Conservation (phyloP, 164 flowering plant genomes). For the Sedum album region DNA sequence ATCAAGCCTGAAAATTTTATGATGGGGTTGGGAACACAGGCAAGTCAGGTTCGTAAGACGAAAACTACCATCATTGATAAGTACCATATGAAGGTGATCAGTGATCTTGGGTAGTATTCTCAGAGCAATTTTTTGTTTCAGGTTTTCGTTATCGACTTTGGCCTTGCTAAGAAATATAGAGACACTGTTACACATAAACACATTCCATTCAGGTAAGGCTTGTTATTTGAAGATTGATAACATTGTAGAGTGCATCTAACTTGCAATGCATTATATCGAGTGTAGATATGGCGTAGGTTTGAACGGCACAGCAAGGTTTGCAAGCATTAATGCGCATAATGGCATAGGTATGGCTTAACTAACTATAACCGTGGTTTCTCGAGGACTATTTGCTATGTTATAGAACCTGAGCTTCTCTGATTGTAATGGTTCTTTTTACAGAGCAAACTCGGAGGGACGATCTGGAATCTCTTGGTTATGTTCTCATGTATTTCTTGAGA, state of each 20-base stretch:
- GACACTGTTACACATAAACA: conserved; percentile 55
- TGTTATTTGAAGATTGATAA: too few species aligned
- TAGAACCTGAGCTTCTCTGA: neutral
- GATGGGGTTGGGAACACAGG: conserved; percentile 26
- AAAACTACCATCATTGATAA: neutral
- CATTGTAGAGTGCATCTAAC: neutral
- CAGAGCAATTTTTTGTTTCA: conserved; percentile 11
- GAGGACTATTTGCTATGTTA: neutral
- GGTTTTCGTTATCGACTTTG: conserved; percentile 80
- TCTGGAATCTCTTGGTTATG: conserved; percentile 92
- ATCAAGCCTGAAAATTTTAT: conserved; percentile 34
- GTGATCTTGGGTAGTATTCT: neutral
- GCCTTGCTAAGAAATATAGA: conserved; percentile 71
- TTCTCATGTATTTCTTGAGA: conserved; percentile 78
- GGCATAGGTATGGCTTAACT: conserved; percentile 66
- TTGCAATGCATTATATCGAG: neutral
- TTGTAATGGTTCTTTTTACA: conserved; percentile 16
- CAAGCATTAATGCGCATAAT: conserved; percentile 96
- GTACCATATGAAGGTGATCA: neutral
- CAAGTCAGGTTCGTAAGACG: conserved; percentile 21
- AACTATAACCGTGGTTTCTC: neutral
- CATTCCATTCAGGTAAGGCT: conserved; percentile 58
- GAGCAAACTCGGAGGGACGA: conserved; percentile 98
- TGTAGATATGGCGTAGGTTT: conserved; percentile 80
- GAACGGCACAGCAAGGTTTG: conserved; percentile 97